Evolutionary conservation across 768 basidiomycete genomes (phyloP), one percentile per base, ranked within the genome.

Genomic region (Boletus reticuloceps): DNA sequence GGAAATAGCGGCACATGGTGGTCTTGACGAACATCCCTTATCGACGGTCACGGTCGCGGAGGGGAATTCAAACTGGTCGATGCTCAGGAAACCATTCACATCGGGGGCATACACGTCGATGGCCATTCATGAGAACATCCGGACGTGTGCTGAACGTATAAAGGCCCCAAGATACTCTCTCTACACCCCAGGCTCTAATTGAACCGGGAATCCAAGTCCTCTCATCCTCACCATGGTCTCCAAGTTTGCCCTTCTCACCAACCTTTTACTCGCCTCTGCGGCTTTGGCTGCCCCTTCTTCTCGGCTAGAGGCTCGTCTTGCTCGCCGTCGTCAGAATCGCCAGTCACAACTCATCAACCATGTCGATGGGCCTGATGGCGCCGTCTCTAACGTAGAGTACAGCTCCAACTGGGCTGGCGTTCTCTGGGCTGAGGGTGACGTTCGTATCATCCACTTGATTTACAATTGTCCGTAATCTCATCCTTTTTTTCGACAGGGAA

Each of bases 371-470:
- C 13, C 47, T 32, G 37, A 32, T 13, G 38, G 48, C 14, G 13
- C 3, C 25, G 5, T 10, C 42, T 53, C 50, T 25, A 44, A 64
- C 36, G 52, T 55, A 29, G 29, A 49, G 32, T 67, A 67, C 51
- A 55, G 51, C 36, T n/a, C 25, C 20, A 55, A 47, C 34, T 67
- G 66, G 61, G 51, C 64, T 47, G 63, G 64, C 49, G 66, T 56
- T 49, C 31, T 58, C 32, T 54, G 36, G 63, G 43, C 3, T 0
- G 32, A 54, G 56, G 20, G 13, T 38, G 16, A 20, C 7, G 66
- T 65, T 48, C 14, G 50, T 60, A 29, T 27, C n/a, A 20, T 17
- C 20, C n/a, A 4, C 31, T 13, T 37, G 13, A 32, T 46, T 17
- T 6, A 31, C 1, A 1, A 12, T 40, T 20, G 38, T 22, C 3